These are phyloP conservation scores for Starmerella cellae DNA, from an alignment of 805 yeast genomes.

Conservation along the genomic window DNA sequence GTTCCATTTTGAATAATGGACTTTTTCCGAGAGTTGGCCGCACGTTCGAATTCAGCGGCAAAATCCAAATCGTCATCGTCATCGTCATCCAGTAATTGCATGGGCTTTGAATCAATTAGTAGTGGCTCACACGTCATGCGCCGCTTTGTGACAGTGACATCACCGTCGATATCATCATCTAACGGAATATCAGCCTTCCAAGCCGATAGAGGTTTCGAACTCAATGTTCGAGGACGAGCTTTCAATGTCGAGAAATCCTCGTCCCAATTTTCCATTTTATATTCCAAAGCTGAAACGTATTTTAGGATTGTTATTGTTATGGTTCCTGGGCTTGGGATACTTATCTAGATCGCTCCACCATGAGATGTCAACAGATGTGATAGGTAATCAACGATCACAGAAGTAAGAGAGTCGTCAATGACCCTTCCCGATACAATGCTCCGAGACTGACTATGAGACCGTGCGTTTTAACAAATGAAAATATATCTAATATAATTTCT, in stretches of 20 bases:
- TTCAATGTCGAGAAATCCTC: slow-evolving; percentile 19
- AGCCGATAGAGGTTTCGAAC: slow-evolving; percentile 2
- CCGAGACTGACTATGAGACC: no score
- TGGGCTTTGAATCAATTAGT: background rate
- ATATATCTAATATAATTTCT: no score
- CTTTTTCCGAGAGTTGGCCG: background rate
- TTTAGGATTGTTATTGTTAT: background rate
- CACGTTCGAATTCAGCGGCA: slow-evolving; percentile 16
- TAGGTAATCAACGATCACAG: no score
- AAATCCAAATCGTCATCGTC: slow-evolving; percentile 14
- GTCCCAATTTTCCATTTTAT: slow-evolving; percentile 19
- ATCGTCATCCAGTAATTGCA: background rate
- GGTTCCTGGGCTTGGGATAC: no score
- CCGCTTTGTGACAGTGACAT: background rate
- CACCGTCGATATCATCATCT: slow-evolving; percentile 2
- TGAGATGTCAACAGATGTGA: no score
- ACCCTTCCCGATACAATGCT: no score
- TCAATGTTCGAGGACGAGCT: slow-evolving; percentile 4
- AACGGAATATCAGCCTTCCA: slow-evolving; percentile 16
- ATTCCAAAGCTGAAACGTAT: background rate
- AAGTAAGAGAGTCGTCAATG: no score
- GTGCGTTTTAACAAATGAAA: no score
- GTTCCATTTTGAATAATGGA: background rate
- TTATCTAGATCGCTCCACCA: no score
- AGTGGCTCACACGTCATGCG: background rate